These are phyloP conservation scores for Akebia trifoliata DNA, from an alignment of 164 flowering plant species.

Conservation along the genomic window DNA sequence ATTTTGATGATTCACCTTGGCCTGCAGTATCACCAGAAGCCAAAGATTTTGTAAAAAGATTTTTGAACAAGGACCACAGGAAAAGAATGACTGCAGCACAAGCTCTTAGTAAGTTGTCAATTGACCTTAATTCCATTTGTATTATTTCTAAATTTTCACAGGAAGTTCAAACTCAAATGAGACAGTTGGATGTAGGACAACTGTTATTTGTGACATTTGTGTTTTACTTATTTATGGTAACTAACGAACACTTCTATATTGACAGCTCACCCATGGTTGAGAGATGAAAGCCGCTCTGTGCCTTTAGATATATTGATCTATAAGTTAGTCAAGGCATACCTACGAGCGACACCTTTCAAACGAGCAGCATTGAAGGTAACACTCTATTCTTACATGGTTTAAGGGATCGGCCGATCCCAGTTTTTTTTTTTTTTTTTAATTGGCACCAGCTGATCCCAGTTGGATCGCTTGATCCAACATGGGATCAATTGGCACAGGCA, in stretches of 20 bases:
- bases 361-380: conserved; percentile 87
- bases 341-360: conserved; percentile 78
- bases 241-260: conserved; percentile 12
- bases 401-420: too few relatives aligned
- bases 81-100: conserved; percentile 72
- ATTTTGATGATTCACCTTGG: conserved; percentile 78
- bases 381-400: conserved; percentile 2
- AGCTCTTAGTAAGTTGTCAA: conserved; percentile 47
- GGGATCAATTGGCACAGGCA: too few relatives aligned
- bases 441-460: too few relatives aligned
- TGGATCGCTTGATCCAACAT: too few relatives aligned
- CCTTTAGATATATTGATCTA: conserved; percentile 78
- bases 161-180: too few relatives aligned
- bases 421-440: not conserved
- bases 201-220: too few relatives aligned
- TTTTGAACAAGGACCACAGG: conserved; percentile 56
- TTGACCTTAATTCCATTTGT: not conserved
- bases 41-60: conserved; percentile 60
- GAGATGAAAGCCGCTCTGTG: conserved; percentile 42
- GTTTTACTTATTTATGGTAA: not conserved
- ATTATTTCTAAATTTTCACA: too few relatives aligned
- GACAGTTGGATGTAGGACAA: not conserved
- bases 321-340: conserved; percentile 81
- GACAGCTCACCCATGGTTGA: conserved; percentile 98
- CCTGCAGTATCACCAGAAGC: conserved; percentile 54